Base-by-base conservation (phyloP, 331 rosid species). In the Cydonia oblonga region DNA sequence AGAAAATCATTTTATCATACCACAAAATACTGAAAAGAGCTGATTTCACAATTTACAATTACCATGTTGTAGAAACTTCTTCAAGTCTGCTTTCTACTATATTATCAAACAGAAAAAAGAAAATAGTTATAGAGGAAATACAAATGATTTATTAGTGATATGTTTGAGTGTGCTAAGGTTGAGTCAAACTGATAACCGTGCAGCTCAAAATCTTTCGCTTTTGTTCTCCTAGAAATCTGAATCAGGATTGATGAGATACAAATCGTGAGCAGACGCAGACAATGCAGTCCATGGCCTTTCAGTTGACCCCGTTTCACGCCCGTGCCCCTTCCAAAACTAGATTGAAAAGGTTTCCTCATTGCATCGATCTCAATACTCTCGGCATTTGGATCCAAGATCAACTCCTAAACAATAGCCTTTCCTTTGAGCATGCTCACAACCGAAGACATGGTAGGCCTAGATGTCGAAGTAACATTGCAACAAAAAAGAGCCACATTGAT, bases 371-470 rank as follows among this genome's bases (percentile, higher is more conserved):
- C 86, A 67, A 69, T 75, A 24, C 63, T 70, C 15, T 75, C 64
- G 22, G 80, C 68, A 24, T 70, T 80, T 66, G 81, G 25, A 73
- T 78, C 79, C 2, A 54, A 33, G 23, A 76, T 65, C 42, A 69
- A 11, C 38, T 86, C 89, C 46, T 78, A 52, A 62, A 86, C 78
- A 20, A 10, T 63, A 53, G 42, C 53, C 54, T 59, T 79, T 12
- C 96, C 93, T 85, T 86, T 92, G n/a, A 92, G 87, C 85, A 92
- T 83, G 81, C 86, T 83, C 52, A 89, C 89, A 15, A 87, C 92
- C 10, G 84, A 73, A 25, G 90, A 81, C 95, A 90, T 88, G 60
- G 72, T 58, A 7, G 96, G 92, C 68, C 96, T 85, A 7, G 19
- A 69, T 5, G 83, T 19, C 59, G 90, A 72, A 58, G 90, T 77